Base-by-base conservation (phyloP, 1,284 basidiomycete species). In the Trichosporon ovoides region DNA sequence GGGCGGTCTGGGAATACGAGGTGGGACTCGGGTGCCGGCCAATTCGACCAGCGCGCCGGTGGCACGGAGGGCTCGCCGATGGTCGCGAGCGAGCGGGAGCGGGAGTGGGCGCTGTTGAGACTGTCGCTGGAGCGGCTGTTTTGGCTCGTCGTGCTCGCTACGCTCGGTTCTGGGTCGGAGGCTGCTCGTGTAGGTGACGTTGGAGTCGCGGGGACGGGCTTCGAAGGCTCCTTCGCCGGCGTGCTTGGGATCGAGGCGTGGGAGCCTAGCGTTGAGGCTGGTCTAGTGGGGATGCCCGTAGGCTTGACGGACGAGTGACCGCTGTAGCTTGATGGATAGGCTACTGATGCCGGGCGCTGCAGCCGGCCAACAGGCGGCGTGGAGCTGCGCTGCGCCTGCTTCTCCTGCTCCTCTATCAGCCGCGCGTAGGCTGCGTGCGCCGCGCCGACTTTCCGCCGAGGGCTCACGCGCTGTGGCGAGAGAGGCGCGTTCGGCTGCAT, bases 401-500 rank as follows among this genome's bases (percentile, higher is more conserved):
- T 18, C 22, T 48, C 43, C 22, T 48, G 43, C 43, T 48, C 18
- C 22, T 48, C 43, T 22, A 48, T 48, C 16, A 48, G 43, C 22
- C 43, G 43, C 14, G 43, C 43, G 14, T 48, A 48, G 43, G 43
- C 43, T 1, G 43, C 43, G 24, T 48, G 43, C 22, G 24, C 22
- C 7, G 43, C 43, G 22, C 43, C 43, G 28, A 28, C 43, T 9
- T 48, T 48, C 22, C 24, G 43, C 16, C 43, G 38, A 20, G 38
- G 43, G 14, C 22, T 16, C 16, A 22, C 43, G n/a, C 24, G 43
- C 43, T 31, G 43, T 22, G 43, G 43, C 16, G 43, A 28, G 14
- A 48, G 24, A 12, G 43, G 43, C 43, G 43, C 43, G 24, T 48
- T 48, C 16, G 43, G 43, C 24, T 48, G 43, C 43, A 48, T 48